Evolutionary conservation across 2,329 filamentous ascomycete genomes (phyloP).

Genomic region (Paraconiothyrium brasiliense): DNA sequence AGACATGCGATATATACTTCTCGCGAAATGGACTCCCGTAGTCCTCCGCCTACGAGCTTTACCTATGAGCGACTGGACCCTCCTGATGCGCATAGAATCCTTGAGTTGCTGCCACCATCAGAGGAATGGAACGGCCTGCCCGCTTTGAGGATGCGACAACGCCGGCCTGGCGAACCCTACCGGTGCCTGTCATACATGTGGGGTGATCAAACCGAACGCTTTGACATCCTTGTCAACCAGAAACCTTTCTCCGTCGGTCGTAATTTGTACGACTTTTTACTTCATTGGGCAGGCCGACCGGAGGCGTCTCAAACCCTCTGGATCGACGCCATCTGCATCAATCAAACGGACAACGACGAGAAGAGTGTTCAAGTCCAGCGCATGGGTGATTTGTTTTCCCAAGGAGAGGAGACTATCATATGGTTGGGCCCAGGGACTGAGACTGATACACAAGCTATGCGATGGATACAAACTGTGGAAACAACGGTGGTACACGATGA

Average conservation of each 20-base stretch:
- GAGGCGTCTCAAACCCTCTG: neutral
- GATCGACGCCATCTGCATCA: neutral
- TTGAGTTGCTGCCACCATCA: no score
- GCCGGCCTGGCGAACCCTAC: neutral
- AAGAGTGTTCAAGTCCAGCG: neutral
- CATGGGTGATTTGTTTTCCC: neutral
- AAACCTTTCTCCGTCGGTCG: neutral
- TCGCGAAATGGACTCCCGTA: no score
- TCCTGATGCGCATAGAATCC: no score
- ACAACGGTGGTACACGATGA: neutral
- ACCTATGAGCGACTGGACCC: no score
- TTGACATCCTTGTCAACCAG: neutral
- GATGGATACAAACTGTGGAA: neutral
- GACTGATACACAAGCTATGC: neutral
- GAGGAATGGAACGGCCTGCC: no score
- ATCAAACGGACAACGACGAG: neutral
- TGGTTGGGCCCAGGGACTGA: neutral
- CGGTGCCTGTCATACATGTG: neutral
- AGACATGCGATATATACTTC: no score
- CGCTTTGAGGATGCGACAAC: neutral
- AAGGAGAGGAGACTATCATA: neutral
- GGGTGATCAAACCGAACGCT: neutral
- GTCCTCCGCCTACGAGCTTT: no score
- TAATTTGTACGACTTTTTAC: neutral
- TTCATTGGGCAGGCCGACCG: neutral